Conservation (phyloP, 2,329 filamentous ascomycete species). For the Stagonosporopsis tanaceti region DNA sequence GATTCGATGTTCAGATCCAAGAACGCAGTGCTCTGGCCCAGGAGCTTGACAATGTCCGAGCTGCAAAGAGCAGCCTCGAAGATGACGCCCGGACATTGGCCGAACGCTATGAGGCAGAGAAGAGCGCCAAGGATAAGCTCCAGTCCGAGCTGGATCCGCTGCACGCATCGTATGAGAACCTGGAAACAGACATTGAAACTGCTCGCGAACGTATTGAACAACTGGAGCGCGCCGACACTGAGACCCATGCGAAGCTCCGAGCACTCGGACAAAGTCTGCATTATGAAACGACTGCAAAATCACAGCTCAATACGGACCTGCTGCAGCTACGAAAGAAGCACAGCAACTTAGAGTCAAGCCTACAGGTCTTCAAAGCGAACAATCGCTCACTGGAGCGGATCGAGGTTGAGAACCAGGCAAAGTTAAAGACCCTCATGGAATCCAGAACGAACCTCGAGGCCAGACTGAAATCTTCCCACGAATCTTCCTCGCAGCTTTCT, state of each 20-base stretch:
- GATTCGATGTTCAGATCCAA: conserved; percentile 24
- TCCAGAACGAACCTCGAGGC: conserved; percentile 32
- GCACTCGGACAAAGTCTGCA: conserved; percentile 22
- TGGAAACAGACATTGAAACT: conserved; percentile 32
- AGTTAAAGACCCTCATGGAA: conserved; percentile 30
- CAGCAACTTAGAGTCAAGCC: conserved; percentile 24
- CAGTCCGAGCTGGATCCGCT: conserved; percentile 34
- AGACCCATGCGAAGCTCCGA: conserved; percentile 32
- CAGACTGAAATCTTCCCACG: conserved; percentile 29
- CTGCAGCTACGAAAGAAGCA: conserved; percentile 15
- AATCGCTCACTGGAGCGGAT: conserved; percentile 30
- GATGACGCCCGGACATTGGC: conserved; percentile 25
- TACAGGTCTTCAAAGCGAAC: conserved; percentile 23
- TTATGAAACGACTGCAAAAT: conserved; percentile 16
- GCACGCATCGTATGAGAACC: conserved; percentile 22
- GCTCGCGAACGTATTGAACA: conserved; percentile 30
- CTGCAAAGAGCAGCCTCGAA: conserved; percentile 30
- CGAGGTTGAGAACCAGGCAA: conserved; percentile 26
- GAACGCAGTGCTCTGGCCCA: conserved; percentile 24
- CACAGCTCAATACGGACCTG: conserved; percentile 15
- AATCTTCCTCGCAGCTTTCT: conserved; percentile 29
- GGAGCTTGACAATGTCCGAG: conserved; percentile 34
- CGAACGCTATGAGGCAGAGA: conserved; percentile 27
- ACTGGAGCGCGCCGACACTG: conserved; percentile 30
- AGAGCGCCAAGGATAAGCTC: conserved; percentile 21